Conservation (phyloP, 2,329 filamentous ascomycete species). For the Rosellinia necatrix region DNA sequence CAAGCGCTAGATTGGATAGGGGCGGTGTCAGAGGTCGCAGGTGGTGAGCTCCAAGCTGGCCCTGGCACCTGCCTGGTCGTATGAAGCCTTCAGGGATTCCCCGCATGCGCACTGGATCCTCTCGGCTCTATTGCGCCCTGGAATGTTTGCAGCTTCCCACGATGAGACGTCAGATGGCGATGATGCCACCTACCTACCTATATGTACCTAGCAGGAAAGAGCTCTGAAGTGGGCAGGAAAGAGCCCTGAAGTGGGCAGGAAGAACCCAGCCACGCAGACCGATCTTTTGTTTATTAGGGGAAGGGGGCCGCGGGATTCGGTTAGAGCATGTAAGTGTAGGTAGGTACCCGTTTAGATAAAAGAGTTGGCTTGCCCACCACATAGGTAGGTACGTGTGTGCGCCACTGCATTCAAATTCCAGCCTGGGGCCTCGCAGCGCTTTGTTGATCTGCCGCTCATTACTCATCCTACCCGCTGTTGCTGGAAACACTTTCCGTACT, state of each 20-base stretch:
- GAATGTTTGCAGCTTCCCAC: constrained; percentile 15
- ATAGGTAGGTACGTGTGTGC: not conserved
- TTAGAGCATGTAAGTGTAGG: constrained; percentile 1
- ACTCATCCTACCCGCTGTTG: not conserved
- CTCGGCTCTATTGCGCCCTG: constrained; percentile 17
- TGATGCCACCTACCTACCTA: not conserved
- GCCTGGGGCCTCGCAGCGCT: not conserved
- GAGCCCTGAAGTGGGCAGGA: constrained; percentile 6
- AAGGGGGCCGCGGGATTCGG: not conserved
- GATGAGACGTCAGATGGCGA: constrained; percentile 23
- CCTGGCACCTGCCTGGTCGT: too few species aligned
- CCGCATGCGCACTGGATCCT: constrained; percentile 16
- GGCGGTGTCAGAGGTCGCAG: too few species aligned
- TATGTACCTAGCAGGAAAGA: constrained; percentile 14
- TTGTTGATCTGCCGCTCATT: not conserved
- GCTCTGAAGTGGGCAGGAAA: constrained; percentile 14
- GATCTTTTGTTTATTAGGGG: constrained; percentile 13
- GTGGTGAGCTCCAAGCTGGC: too few species aligned
- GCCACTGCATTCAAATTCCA: constrained; percentile 1
- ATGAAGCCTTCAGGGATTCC: constrained; percentile 23
- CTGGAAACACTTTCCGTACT: not conserved
- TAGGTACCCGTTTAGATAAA: not conserved
- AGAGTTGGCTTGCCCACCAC: not conserved
- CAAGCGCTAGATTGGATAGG: too few species aligned
- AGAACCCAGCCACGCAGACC: constrained; percentile 9